Conservation (phyloP, 768 basidiomycete species). For the Leccinum disarticulatum region DNA sequence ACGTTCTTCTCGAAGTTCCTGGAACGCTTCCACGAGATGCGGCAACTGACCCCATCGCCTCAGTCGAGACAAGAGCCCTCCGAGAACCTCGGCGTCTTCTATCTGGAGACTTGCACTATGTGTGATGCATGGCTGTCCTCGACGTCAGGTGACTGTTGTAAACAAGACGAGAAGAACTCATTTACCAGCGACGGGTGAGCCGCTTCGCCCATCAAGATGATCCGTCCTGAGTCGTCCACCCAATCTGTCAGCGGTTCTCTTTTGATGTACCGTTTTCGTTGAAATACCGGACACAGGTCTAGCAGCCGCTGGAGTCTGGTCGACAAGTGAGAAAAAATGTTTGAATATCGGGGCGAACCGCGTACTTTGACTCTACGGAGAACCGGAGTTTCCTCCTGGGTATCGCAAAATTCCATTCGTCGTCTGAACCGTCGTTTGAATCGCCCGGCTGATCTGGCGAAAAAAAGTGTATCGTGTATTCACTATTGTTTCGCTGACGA, state of each 20-base stretch:
- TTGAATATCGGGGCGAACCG: not conserved
- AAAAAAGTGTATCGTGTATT: constrained; percentile 37
- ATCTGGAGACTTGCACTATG: constrained; percentile 30
- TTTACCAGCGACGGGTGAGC: constrained; percentile 54
- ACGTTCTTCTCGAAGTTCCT: constrained; percentile 52
- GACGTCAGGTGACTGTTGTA: constrained; percentile 1
- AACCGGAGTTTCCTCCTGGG: constrained; percentile 36
- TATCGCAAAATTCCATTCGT: constrained; percentile 34
- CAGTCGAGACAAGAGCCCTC: constrained; percentile 39
- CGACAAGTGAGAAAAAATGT: not conserved
- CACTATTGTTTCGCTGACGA: constrained; percentile 33
- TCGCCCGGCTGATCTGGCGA: constrained; percentile 36
- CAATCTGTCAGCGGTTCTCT: constrained; percentile 38
- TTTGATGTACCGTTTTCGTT: constrained; percentile 36
- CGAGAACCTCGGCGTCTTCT: constrained; percentile 31
- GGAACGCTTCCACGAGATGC: constrained; percentile 50
- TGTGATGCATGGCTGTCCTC: constrained; percentile 46
- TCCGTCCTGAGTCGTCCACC: constrained; percentile 45
- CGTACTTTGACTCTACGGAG: constrained; percentile 37
- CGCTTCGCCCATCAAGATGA: constrained; percentile 56
- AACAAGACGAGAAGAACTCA: not conserved
- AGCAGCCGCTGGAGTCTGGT: constrained; percentile 37
- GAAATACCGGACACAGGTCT: constrained; percentile 33
- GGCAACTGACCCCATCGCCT: constrained; percentile 44
- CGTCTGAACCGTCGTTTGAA: constrained; percentile 21